These are phyloP conservation scores for Zygoascus meyerae DNA, from an alignment of 1,139 yeast species.

Conservation along the genomic window DNA sequence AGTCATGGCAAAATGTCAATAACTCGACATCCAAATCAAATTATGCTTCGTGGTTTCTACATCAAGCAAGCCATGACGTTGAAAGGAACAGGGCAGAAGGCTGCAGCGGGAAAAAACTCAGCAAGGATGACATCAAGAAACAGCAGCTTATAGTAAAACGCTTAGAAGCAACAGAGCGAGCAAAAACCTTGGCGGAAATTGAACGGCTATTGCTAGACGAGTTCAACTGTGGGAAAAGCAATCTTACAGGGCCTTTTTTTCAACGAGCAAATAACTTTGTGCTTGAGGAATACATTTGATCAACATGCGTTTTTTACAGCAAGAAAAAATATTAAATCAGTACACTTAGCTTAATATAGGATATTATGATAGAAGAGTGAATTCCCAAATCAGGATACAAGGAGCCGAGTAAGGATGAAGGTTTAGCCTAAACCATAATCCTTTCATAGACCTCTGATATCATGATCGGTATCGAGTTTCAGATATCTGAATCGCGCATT, in stretches of 20 bases:
- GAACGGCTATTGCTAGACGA: conserved; percentile 16
- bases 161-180: conserved; percentile 13
- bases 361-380: no score
- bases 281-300: background rate
- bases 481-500: conserved; percentile 26
- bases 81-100: conserved; percentile 20
- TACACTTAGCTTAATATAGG: background rate
- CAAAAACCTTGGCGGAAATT: conserved; percentile 15
- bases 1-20: conserved; percentile 24
- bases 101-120: conserved; percentile 21
- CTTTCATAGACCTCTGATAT: conserved; percentile 15
- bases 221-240: conserved; percentile 14
- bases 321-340: background rate
- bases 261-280: conserved; percentile 14
- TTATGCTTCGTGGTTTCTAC: conserved; percentile 23
- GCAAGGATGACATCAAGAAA: conserved; percentile 17
- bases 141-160: conserved; percentile 13
- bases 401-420: no score
- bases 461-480: conserved; percentile 30
- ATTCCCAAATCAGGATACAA: no score
- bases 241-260: conserved; percentile 15
- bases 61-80: conserved; percentile 22
- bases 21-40: conserved; percentile 17
- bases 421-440: no score
- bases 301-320: background rate